Base-by-base conservation (phyloP, 768 basidiomycete species). In the Russula dissimulans region DNA sequence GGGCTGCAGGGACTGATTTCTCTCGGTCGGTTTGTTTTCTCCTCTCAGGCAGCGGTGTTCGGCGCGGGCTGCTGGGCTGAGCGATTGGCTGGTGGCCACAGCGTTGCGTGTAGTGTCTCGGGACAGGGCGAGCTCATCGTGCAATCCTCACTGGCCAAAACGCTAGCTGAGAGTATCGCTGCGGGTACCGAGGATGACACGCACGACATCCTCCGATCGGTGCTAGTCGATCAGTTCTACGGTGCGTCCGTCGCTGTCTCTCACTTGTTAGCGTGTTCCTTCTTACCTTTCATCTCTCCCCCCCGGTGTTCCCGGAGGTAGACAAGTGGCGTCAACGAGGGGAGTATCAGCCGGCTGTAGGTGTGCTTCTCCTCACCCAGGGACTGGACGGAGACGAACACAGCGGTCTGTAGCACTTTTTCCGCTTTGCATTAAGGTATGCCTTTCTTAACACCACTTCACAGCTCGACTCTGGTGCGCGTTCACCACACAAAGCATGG, bases 401-500 rank as follows among this genome's bases (percentile, higher is more conserved):
- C 56, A 18, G 36, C 44, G 26, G 56, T 64, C 7, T 32, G 65
- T 64, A 32, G 26, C n/a, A 6, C 14, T 38, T 48, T 41, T 48
- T 14, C 44, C 26, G 2, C 48, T 42, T 11, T 2, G 14, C 52
- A 11, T 11, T 17, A 9, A 4, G 36, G 32, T 15, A 14, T 11
- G 29, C 34, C 17, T 29, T 42, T 29, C 43, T 52, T 31, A 54
- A 34, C n/a, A 31, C 17, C 22, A 22, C 15, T 1, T 42, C 48
- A 31, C 47, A 87, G 89, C 79, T 34, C 81, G 87, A 38, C 71
- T 91, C 41, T 91, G 88, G 87, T 91, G 89, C 68, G 87, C 83
- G 43, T 92, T 91, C 72, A 91, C 90, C 7, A 85, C 90, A 29
- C 76, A 82, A 18, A 88, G 86, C 69, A 90, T 92, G 88, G 87